Conservation (phyloP, 345 rosid species). For the Murraya paniculata region DNA sequence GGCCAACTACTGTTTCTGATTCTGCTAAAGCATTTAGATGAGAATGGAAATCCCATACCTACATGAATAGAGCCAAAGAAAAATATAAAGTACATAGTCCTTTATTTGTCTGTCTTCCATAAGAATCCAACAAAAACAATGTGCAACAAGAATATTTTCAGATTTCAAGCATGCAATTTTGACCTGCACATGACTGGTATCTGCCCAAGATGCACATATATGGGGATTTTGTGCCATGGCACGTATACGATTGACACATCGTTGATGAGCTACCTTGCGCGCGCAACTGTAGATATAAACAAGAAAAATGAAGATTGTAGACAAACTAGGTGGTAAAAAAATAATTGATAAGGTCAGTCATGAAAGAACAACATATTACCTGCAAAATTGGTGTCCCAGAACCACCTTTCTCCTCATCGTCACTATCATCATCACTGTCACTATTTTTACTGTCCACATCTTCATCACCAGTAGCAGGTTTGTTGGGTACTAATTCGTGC, state of each 20-base stretch:
- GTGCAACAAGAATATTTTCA: background rate
- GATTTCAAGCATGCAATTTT: slow-evolving; percentile 14
- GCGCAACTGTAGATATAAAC: slow-evolving; percentile 49
- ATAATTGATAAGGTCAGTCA: background rate
- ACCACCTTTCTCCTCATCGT: slow-evolving; percentile 57
- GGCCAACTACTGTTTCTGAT: slow-evolving; percentile 56
- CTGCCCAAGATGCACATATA: slow-evolving; percentile 93
- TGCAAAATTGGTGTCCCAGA: slow-evolving; percentile 63
- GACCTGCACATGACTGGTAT: slow-evolving; percentile 90
- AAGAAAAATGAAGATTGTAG: slow-evolving; percentile 10
- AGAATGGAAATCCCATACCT: slow-evolving; percentile 88
- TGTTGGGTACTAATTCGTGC: slow-evolving; percentile 62
- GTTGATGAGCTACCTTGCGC: slow-evolving; percentile 76
- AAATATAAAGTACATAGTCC: background rate
- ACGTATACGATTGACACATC: slow-evolving; percentile 87
- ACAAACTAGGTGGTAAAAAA: background rate
- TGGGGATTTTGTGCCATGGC: slow-evolving; percentile 89
- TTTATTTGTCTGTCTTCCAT: background rate
- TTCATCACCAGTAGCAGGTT: slow-evolving; percentile 38
- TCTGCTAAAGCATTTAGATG: slow-evolving; percentile 80
- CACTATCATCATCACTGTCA: slow-evolving; percentile 74
- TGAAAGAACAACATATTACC: slow-evolving; percentile 36
- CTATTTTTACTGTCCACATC: slow-evolving; percentile 64
- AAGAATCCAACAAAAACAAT: background rate
- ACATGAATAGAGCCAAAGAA: slow-evolving; percentile 17